Evolutionary conservation across 495 filamentous ascomycete genomes (phyloP), one percentile per base, ranked within the genome.

Genomic region (Achaetomiella virescens): DNA sequence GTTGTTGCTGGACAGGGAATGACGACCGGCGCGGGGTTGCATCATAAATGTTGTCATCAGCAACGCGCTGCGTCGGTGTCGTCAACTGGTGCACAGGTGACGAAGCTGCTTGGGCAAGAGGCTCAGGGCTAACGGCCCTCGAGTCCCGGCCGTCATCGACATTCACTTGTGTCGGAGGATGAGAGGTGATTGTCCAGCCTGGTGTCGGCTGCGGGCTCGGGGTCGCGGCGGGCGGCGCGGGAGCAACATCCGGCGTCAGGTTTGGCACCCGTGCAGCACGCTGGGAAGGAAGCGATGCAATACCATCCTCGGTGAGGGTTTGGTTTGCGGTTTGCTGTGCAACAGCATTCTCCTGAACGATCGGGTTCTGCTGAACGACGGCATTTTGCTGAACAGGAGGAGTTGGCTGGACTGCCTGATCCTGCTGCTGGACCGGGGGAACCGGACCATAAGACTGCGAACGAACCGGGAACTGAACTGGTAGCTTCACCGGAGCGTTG

Each of bases 31-130:
- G 58, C 10, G 75, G 75, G 18, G 75, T 77, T 0, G 75, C 75
- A 35, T 75, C 69, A 49, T 77, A 76, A 8, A 78, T 68, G 41
- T 77, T 73, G 1, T 73, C 69, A 12, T 72, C 69, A 1, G 48
- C 61, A 3, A 60, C 60, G 43, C 53, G 49, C 12, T 52, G 54
- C 0, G 35, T 31, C 36, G 50, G 22, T 31, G 57, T 38, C 24
- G 54, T n/a, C 44, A 50, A 25, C 4, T 52, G 45, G 20, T 60
- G 11, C 2, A 18, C 29, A 1, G 60, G 50, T 20, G 60, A 41
- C 5, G 49, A 35, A 17, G 58, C 31, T 7, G 41, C 35, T 21
- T 63, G 61, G 2, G 37, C 47, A 9, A 59, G 35, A 27, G 59
- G 61, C 18, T 62, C 60, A 4, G 71, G 67, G 51, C 69, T 71